Conservation (phyloP, 345 rosid species). For the Lagerstroemia speciosa region DNA sequence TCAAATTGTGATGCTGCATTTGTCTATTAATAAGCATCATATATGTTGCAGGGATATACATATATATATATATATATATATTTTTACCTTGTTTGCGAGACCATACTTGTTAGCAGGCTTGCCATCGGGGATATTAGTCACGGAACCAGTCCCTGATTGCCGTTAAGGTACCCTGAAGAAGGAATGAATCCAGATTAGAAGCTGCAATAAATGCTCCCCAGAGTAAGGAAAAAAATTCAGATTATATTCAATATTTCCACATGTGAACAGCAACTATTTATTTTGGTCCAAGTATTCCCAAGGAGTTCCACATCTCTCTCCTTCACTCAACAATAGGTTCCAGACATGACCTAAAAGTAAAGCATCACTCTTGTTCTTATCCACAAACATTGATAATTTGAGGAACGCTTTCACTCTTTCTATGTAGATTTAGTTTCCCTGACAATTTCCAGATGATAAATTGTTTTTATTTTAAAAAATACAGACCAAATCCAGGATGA, state of each 20-base stretch:
- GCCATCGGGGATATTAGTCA: constrained; percentile 91
- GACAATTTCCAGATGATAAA: background rate
- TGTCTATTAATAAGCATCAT: background rate
- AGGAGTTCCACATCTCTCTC: background rate
- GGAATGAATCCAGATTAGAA: constrained; percentile 6
- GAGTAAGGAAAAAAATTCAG: background rate
- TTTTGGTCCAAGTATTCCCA: background rate
- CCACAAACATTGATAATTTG: too few relatives aligned
- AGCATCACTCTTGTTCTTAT: background rate
- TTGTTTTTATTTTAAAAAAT: background rate
- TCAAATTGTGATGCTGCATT: background rate
- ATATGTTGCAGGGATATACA: background rate
- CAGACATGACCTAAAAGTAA: background rate
- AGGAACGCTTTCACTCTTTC: too few relatives aligned
- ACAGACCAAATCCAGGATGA: background rate
- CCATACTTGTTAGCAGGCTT: constrained; percentile 96
- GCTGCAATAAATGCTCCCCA: background rate
- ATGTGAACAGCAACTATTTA: background rate
- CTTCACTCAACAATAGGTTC: background rate
- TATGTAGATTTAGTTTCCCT: background rate
- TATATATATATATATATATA: too few relatives aligned
- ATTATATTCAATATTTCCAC: background rate
- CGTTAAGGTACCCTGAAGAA: constrained; percentile 70
- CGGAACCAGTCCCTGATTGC: constrained; percentile 83
- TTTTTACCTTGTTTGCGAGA: constrained; percentile 83